Evolutionary conservation across 768 basidiomycete species (phyloP).

Genomic region (Tylopilus sp.): DNA sequence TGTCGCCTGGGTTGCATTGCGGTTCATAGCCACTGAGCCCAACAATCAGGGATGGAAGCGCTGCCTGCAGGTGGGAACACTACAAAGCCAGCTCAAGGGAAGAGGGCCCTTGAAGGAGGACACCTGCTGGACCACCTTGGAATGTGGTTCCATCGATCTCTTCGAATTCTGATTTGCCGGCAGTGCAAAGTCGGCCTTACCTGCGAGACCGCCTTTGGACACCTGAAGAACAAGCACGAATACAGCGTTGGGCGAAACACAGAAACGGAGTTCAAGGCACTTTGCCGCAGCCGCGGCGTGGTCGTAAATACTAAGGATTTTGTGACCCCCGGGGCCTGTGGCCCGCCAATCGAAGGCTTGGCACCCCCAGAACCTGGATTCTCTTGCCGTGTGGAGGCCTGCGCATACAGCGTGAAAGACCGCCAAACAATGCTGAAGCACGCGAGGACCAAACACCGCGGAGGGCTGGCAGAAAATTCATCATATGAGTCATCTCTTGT

Average conservation of each 20-base stretch:
- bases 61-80: neutral
- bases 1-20: neutral
- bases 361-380: neutral
- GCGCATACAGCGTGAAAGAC: neutral
- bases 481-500: neutral
- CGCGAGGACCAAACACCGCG: neutral
- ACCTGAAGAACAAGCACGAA: neutral
- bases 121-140: neutral
- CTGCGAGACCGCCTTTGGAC: neutral
- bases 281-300: neutral
- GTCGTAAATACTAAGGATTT: neutral
- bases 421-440: neutral
- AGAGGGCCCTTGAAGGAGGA: neutral
- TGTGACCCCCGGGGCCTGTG: neutral
- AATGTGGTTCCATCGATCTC: constrained; percentile 2
- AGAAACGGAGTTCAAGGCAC: neutral
- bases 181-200: neutral
- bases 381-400: neutral
- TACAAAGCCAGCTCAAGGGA: neutral
- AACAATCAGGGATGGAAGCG: neutral
- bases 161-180: neutral
- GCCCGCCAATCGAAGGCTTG: neutral
- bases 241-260: neutral
- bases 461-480: neutral
- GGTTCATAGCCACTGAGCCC: neutral